Evolutionary conservation across 768 basidiomycete species (phyloP).

Genomic region (Boletus rubescentipes): DNA sequence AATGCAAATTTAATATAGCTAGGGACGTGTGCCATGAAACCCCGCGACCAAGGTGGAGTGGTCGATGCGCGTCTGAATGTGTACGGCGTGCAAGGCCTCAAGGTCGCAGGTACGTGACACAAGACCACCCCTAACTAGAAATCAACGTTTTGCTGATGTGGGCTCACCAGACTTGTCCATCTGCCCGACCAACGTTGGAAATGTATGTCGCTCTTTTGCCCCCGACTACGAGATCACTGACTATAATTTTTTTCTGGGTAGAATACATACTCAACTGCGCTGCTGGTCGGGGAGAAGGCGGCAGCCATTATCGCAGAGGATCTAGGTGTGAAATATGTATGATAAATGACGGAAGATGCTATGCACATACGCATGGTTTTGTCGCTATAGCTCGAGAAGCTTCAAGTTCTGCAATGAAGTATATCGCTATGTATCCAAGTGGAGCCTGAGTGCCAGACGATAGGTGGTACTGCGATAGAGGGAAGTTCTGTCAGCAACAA

Average conservation of each 20-base stretch:
- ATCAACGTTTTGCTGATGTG: neutral
- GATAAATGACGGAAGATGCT: neutral
- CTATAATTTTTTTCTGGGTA: neutral
- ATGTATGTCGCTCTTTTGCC: slow-evolving; percentile 5
- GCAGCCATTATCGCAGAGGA: slow-evolving; percentile 60
- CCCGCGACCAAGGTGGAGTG: slow-evolving; percentile 56
- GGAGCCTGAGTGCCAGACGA: too few species aligned
- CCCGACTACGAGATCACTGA: neutral
- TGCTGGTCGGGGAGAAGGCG: slow-evolving; percentile 59
- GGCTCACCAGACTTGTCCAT: slow-evolving; percentile 38
- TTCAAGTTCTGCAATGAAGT: too few species aligned
- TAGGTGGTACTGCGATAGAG: too few species aligned
- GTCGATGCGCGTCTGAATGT: slow-evolving; percentile 62
- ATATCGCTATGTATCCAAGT: too few species aligned
- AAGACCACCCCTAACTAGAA: fast-evolving
- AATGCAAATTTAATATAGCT: slow-evolving; percentile 34
- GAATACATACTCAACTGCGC: slow-evolving; percentile 46
- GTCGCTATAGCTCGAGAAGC: too few species aligned
- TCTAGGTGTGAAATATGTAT: slow-evolving; percentile 11
- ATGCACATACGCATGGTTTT: too few species aligned
- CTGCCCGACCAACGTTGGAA: slow-evolving; percentile 26
- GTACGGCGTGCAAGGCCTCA: slow-evolving; percentile 57
- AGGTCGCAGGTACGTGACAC: slow-evolving; percentile 52
- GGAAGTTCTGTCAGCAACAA: too few species aligned
- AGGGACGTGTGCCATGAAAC: slow-evolving; percentile 71